A percentile compares a stretch with the other conserved stretches of the same genome.
Conservation (phyloP, 2,329 filamentous ascomycete species). For the Falciphora oryzae region DNA sequence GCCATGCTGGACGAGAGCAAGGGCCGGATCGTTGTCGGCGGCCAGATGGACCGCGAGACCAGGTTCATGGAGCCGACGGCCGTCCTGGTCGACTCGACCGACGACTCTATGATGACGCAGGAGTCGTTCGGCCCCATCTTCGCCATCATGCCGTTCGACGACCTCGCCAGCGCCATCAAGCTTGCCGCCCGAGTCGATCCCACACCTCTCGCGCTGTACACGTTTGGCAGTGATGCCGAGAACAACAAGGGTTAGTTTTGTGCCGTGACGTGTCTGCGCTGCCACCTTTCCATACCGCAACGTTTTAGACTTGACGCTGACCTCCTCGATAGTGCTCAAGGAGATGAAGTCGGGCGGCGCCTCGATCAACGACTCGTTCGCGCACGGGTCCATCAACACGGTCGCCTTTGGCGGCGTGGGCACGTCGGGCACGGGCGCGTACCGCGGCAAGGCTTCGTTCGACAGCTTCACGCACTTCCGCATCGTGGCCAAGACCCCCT, state of each 20-base stretch:
- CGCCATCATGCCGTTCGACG: slow-evolving; percentile 69
- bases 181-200: slow-evolving; percentile 75
- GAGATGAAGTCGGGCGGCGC: slow-evolving; percentile 63
- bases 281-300: no score
- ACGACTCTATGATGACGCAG: slow-evolving; percentile 73
- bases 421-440: slow-evolving; percentile 68
- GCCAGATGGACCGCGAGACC: slow-evolving; percentile 70
- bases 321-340: slow-evolving; percentile 43
- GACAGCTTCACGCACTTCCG: slow-evolving; percentile 59
- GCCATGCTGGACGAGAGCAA: slow-evolving; percentile 79
- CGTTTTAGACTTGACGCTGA: neutral
- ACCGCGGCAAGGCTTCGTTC: slow-evolving; percentile 71
- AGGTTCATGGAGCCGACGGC: slow-evolving; percentile 88
- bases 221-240: slow-evolving; percentile 78
- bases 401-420: slow-evolving; percentile 81
- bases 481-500: slow-evolving; percentile 54
- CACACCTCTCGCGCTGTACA: slow-evolving; percentile 78
- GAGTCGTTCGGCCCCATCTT: slow-evolving; percentile 95
- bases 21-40: slow-evolving; percentile 83
- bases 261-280: neutral
- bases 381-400: slow-evolving; percentile 55
- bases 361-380: slow-evolving; percentile 50
- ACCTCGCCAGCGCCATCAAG: slow-evolving; percentile 78
- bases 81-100: slow-evolving; percentile 69
- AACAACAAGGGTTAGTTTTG: slow-evolving; percentile 57